phyloP scores from a whole-genome alignment of 306 rosid species.

The Quercus glauca region DNA sequence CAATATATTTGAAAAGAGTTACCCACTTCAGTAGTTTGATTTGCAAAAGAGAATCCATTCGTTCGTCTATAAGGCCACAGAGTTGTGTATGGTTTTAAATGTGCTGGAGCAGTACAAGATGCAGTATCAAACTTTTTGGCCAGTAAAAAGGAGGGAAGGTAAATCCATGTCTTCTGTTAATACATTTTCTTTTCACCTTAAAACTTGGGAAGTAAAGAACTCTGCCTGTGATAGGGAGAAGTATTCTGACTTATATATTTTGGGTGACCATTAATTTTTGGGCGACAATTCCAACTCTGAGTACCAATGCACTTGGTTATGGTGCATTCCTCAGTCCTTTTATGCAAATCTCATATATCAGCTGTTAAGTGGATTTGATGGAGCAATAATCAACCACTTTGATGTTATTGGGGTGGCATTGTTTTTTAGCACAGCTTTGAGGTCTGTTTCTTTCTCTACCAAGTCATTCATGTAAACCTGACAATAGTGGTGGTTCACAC shows the following conservation, averaged over 20 bases:
- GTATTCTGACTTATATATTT: slow-evolving; percentile 6
- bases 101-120: slow-evolving; percentile 91
- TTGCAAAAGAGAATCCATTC: slow-evolving; percentile 81
- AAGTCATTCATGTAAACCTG: slow-evolving; percentile 3
- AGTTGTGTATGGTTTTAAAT: slow-evolving; percentile 87
- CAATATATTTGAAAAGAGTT: slow-evolving; percentile 91
- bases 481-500: not conserved
- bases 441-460: slow-evolving; percentile 41
- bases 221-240: slow-evolving; percentile 15
- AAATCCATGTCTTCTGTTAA: slow-evolving; percentile 13
- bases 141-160: slow-evolving; percentile 83
- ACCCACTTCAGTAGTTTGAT: slow-evolving; percentile 87
- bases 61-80: slow-evolving; percentile 95
- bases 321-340: slow-evolving; percentile 90
- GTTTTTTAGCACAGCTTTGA: slow-evolving; percentile 76
- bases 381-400: slow-evolving; percentile 74
- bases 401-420: slow-evolving; percentile 91
- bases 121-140: slow-evolving; percentile 67
- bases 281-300: slow-evolving; percentile 70
- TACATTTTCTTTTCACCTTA: not conserved
- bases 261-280: slow-evolving; percentile 16
- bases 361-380: slow-evolving; percentile 85
- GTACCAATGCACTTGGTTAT: slow-evolving; percentile 86
- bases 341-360: slow-evolving; percentile 94
- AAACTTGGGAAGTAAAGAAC: not conserved